Percentiles rank a stretch among this genome's conserved stretches.
Conservation (phyloP, 2,329 filamentous ascomycete species). For the Ustulina deusta region DNA sequence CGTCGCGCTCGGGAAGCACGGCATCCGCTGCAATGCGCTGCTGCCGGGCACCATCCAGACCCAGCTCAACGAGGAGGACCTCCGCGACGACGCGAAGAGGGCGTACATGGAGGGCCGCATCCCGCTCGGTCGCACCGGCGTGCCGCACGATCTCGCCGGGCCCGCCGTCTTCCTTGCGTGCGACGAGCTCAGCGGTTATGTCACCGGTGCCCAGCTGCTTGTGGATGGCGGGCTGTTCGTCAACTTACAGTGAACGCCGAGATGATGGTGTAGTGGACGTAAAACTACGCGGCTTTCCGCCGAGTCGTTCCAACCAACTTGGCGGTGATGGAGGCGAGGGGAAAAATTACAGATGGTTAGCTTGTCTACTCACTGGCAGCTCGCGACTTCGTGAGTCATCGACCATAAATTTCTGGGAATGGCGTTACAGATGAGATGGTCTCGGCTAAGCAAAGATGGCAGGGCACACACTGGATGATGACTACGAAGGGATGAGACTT, state of each 20-base stretch:
- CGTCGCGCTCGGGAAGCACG: constrained; percentile 79
- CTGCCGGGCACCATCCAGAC: constrained; percentile 86
- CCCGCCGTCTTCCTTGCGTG: constrained; percentile 88
- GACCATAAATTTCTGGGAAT: background rate
- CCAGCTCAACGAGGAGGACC: constrained; percentile 85
- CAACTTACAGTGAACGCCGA: constrained; percentile 74
- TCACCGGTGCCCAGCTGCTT: constrained; percentile 84
- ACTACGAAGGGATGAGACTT: background rate
- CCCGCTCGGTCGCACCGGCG: constrained; percentile 79
- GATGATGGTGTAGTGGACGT: background rate
- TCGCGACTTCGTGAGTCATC: background rate
- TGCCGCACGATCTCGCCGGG: constrained; percentile 79
- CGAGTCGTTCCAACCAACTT: background rate
- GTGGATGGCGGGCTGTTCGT: constrained; percentile 93
- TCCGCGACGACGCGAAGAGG: constrained; percentile 78
- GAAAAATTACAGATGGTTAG: background rate
- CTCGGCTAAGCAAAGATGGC: background rate
- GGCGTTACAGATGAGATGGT: background rate
- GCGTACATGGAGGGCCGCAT: constrained; percentile 85
- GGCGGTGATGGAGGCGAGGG: background rate
- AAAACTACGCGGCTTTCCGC: background rate
- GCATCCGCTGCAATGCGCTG: constrained; percentile 85
- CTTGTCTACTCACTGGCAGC: background rate
- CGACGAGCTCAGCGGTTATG: constrained; percentile 81
- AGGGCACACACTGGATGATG: background rate